phyloP scores from a whole-genome alignment of 2,329 filamentous ascomycete genomes.

The Endocalyx cinctus region DNA sequence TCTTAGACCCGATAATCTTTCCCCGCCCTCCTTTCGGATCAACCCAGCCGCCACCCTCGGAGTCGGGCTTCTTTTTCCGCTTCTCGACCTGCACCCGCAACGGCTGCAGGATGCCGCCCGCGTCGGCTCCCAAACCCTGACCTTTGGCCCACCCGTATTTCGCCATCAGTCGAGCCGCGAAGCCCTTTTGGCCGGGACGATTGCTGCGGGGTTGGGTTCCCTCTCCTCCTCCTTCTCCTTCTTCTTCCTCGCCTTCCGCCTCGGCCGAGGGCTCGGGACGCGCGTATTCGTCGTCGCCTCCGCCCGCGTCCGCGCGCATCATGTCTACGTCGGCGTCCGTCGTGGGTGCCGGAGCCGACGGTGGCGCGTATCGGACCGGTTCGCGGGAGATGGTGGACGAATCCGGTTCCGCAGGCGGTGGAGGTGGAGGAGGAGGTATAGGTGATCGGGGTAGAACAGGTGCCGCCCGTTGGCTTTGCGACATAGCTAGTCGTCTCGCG shows the following conservation, averaged over 20 bases:
- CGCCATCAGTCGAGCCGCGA: conserved; percentile 81
- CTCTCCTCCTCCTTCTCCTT: conserved; percentile 3
- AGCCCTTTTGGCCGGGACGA: conserved; percentile 75
- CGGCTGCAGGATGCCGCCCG: conserved; percentile 78
- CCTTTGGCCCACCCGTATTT: conserved; percentile 95
- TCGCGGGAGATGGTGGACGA: conserved; percentile 69
- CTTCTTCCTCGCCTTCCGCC: conserved; percentile 4
- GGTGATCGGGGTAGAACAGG: conserved; percentile 19
- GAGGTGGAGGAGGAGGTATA: conserved; percentile 28
- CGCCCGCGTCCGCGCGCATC: conserved; percentile 32
- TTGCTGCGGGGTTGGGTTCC: conserved; percentile 49
- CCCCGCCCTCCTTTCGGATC: conserved; percentile 65
- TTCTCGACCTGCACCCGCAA: conserved; percentile 83
- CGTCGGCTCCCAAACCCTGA: conserved; percentile 76
- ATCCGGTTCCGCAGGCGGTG: conserved; percentile 32
- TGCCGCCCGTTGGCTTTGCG: conserved; percentile 32
- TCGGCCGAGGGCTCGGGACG: conserved; percentile 23
- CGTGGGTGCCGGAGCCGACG: conserved; percentile 41
- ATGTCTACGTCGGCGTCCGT: conserved; percentile 31
- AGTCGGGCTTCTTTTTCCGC: conserved; percentile 71
- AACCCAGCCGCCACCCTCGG: conserved; percentile 73
- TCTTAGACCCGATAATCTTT: conserved; percentile 72
- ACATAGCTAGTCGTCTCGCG: conserved; percentile 56
- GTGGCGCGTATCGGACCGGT: conserved; percentile 66
- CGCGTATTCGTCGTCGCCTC: conserved; percentile 16